Percentiles rank a stretch among this genome's conserved stretches.
phyloP scores from a whole-genome alignment of 192 early-diverging fungal genomes.

The Hyaloraphidium curvatum region DNA sequence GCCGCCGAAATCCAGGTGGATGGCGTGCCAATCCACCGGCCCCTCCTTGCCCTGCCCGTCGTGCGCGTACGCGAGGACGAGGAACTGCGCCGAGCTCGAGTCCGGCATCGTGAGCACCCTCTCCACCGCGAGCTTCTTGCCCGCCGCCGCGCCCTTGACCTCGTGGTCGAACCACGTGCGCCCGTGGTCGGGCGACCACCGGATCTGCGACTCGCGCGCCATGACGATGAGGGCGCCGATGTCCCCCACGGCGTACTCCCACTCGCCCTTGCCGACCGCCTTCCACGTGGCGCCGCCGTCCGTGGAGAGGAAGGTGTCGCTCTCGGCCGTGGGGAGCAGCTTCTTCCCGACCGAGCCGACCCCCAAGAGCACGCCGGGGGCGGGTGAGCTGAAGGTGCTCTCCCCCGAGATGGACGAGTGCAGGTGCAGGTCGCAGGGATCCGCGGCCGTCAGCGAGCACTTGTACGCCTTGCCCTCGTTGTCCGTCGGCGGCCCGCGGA shows the following conservation, averaged over 20 bases:
- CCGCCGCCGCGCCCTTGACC: not conserved
- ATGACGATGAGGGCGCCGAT: constrained; percentile 58
- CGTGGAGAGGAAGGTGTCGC: constrained; percentile 68
- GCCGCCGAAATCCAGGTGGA: constrained; percentile 52
- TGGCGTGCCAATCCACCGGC: constrained; percentile 15
- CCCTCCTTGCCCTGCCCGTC: not conserved
- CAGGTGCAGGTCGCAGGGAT: constrained; percentile 63
- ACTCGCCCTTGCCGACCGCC: constrained; percentile 39
- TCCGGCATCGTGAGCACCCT: constrained; percentile 49
- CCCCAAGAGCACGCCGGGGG: constrained; percentile 74
- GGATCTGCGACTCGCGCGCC: constrained; percentile 37
- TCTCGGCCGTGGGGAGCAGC: constrained; percentile 45
- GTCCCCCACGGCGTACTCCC: constrained; percentile 72
- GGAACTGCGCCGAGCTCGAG: constrained; percentile 49
- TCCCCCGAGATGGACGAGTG: constrained; percentile 57
- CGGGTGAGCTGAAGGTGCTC: constrained; percentile 34
- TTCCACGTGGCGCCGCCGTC: constrained; percentile 71
- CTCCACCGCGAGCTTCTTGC: constrained; percentile 14
- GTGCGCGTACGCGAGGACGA: constrained; percentile 28
- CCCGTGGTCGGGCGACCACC: constrained; percentile 64
- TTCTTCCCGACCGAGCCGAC: constrained; percentile 69
- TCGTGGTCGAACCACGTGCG: constrained; percentile 30
- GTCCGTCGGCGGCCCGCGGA: constrained; percentile 42
- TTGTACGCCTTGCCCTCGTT: constrained; percentile 27
- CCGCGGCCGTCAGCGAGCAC: constrained; percentile 24